phyloP scores from a whole-genome alignment of 805 yeast genomes.

The Wickerhamomyces rabaulensis region DNA sequence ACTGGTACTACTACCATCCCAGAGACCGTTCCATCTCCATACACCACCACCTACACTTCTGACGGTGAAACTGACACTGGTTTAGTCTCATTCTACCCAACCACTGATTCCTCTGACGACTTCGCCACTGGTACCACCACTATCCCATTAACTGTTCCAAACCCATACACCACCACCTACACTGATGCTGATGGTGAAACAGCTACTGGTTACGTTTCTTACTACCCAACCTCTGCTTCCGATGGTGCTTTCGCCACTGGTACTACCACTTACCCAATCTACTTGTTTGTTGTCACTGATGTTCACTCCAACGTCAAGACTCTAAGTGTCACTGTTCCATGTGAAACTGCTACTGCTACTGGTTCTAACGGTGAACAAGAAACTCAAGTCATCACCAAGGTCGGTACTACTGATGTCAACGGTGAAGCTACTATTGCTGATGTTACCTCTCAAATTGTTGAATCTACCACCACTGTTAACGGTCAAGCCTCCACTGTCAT shows the following conservation, averaged over 20 bases:
- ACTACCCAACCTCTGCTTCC: constrained; percentile 2
- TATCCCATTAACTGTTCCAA: background rate
- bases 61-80: constrained; percentile 3
- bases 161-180: constrained; percentile 10
- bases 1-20: constrained; percentile 4
- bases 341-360: background rate
- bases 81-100: constrained; percentile 4
- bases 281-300: background rate
- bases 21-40: background rate
- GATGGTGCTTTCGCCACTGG: constrained; percentile 8
- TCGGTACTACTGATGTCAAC: constrained; percentile 2
- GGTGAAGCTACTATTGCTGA: background rate
- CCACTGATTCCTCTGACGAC: constrained; percentile 2
- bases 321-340: constrained; percentile 3
- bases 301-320: constrained; percentile 1
- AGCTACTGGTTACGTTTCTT: constrained; percentile 13
- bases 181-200: background rate
- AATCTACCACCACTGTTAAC: constrained; percentile 2
- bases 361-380: background rate
- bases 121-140: constrained; percentile 6
- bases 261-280: constrained; percentile 3
- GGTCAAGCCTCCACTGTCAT: background rate
- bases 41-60: constrained; percentile 4
- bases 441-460: constrained; percentile 1
- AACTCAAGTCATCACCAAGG: constrained; percentile 1